Base-by-base conservation (phyloP, 2,329 filamentous ascomycete species). In the Xylariaceae sp. region DNA sequence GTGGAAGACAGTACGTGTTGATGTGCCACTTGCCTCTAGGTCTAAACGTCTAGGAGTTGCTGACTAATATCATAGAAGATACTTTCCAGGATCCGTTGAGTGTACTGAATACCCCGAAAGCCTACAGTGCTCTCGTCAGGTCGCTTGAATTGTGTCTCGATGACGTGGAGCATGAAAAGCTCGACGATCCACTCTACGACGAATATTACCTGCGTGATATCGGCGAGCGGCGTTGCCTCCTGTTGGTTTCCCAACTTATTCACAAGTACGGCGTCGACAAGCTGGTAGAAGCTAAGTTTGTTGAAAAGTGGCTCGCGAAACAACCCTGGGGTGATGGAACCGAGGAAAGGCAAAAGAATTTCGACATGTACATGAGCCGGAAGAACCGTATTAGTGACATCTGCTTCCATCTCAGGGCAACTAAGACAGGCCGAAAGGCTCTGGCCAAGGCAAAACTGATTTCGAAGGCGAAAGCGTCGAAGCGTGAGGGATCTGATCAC, bases 301-400 rank as follows among this genome's bases (percentile, higher is more conserved):
- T 93, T 40, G 85, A 88, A 57, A 85, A 83, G 53, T 93, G 89
- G 89, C 80, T 93, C n/a, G 81, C 78, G 32, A 85, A 83, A 64
- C 90, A 92, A 70, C 82, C 85, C 7, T 92, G 89, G 77, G 89
- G 88, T 19, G 75, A 78, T 18, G 73, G 73, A 1, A 73, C 65
- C 12, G 66, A 79, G 2, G 79, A 82, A 52, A 81, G 85, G 56
- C 75, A 79, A 41, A 73, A 69, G 16, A 85, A 82, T 62, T 88
- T 87, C 65, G 72, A 71, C 20, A 71, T 76, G 26, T 83, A 85
- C 69, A 71, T 80, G 73, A 65, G 75, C 20, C 70, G 73, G 65
- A 77, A 80, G 65, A 88, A 82, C 70, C 75, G 73, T 59, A 81
- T 81, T 58, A 79, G 75, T 62, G 82, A 79, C 64, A 84, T 80